phyloP scores from a whole-genome alignment of 2,329 filamentous ascomycete species.

The Chaetomium sp. region DNA sequence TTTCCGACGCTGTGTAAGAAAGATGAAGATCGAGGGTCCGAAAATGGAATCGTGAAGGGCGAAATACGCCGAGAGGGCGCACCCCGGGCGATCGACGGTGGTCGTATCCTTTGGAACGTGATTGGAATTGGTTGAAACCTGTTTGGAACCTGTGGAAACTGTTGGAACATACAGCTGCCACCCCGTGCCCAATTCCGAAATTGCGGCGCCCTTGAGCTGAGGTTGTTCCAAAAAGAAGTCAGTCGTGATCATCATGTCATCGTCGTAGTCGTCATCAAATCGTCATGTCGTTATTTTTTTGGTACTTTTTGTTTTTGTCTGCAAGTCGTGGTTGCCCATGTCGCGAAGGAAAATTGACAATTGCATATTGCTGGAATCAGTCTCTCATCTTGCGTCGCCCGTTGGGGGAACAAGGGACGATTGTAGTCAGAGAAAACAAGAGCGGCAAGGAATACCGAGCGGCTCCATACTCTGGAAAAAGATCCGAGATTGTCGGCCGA shows the following conservation, averaged over 20 bases:
- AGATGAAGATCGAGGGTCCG: too few species aligned
- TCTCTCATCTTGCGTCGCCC: conserved; percentile 6
- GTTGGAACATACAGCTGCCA: not conserved
- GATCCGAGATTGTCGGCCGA: conserved; percentile 3
- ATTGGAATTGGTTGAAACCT: too few species aligned
- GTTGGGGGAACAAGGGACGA: not conserved
- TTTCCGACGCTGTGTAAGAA: too few species aligned
- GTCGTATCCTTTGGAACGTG: too few species aligned
- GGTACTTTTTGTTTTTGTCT: not conserved
- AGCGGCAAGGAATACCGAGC: not conserved
- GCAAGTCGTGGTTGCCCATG: not conserved
- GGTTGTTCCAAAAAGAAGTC: not conserved
- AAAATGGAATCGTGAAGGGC: too few species aligned
- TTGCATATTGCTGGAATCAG: not conserved
- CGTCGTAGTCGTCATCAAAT: not conserved
- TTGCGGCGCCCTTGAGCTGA: not conserved
- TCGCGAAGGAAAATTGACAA: not conserved
- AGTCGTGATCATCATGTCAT: conserved; percentile 1
- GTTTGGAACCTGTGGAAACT: too few species aligned
- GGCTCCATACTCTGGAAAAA: not conserved
- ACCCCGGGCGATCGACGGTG: too few species aligned
- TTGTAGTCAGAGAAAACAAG: not conserved
- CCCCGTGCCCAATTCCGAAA: not conserved
- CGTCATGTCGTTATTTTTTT: not conserved
- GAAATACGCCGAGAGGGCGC: too few species aligned